These are phyloP conservation scores for Torulaspora quercuum DNA, from an alignment of 805 yeast genomes.

Conservation along the genomic window DNA sequence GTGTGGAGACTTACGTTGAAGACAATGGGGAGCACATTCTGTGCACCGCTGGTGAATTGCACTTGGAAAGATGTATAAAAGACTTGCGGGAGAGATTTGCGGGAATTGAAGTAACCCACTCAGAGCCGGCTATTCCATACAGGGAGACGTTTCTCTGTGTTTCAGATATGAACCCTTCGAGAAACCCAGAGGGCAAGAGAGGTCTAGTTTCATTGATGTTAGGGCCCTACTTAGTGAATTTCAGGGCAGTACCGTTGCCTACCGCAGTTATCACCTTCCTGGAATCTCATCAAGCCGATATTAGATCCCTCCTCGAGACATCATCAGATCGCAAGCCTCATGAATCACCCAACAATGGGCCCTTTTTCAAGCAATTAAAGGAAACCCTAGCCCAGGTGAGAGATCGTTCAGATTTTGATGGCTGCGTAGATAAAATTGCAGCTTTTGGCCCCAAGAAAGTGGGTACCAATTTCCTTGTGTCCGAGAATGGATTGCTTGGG, in stretches of 20 bases:
- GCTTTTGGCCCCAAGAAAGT: constrained; percentile 73
- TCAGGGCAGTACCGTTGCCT: constrained; percentile 55
- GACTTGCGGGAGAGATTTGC: constrained; percentile 91
- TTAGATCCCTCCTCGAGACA: constrained; percentile 33
- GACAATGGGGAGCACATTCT: constrained; percentile 91
- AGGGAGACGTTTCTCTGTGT: constrained; percentile 70
- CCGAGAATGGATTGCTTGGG: constrained; percentile 37
- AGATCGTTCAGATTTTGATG: constrained; percentile 17
- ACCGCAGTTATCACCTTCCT: constrained; percentile 48
- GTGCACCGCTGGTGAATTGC: constrained; percentile 95
- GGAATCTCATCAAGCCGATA: constrained; percentile 43
- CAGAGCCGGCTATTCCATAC: constrained; percentile 93
- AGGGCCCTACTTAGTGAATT: constrained; percentile 45
- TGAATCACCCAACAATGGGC: constrained; percentile 14
- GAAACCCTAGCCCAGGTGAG: constrained; percentile 16
- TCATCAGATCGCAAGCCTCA: constrained; percentile 16
- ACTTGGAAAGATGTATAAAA: constrained; percentile 88
- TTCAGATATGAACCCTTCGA: constrained; percentile 51
- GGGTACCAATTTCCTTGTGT: constrained; percentile 70
- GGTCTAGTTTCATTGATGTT: constrained; percentile 50
- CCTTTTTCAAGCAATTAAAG: constrained; percentile 37
- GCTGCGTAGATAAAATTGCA: constrained; percentile 41
- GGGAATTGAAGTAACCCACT: constrained; percentile 76
- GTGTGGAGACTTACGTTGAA: constrained; percentile 80
- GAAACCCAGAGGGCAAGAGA: constrained; percentile 44